phyloP scores from a whole-genome alignment of 805 yeast species.

The Maudiozyma pseudohumilis region DNA sequence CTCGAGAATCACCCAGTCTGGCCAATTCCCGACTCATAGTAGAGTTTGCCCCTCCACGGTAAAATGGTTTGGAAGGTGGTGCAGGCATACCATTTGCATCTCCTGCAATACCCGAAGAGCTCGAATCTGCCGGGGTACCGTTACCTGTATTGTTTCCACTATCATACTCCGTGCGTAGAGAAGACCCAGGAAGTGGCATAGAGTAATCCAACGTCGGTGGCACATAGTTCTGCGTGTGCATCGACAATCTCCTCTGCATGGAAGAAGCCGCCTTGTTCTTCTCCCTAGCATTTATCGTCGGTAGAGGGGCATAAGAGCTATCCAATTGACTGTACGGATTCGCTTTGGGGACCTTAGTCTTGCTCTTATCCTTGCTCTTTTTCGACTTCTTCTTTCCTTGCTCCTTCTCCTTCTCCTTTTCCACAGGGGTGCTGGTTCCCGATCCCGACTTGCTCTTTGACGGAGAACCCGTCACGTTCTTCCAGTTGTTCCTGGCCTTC shows the following conservation, averaged over 20 bases:
- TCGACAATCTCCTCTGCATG: constrained; percentile 38
- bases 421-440: background rate
- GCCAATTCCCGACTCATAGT: background rate
- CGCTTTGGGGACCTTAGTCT: constrained; percentile 5
- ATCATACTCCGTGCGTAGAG: no score
- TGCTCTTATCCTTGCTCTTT: constrained; percentile 5
- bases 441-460: constrained; percentile 4
- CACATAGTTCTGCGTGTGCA: constrained; percentile 28
- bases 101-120: background rate
- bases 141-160: background rate
- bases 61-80: background rate
- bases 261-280: constrained; percentile 33
- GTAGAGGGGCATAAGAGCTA: constrained; percentile 15
- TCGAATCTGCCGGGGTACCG: background rate
- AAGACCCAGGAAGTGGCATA: constrained; percentile 19
- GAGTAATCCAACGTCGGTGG: constrained; percentile 25
- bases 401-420: background rate
- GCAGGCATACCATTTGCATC: background rate
- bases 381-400: background rate
- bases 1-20: background rate
- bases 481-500: constrained; percentile 27
- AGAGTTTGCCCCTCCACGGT: background rate
- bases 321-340: constrained; percentile 7
- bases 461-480: constrained; percentile 12
- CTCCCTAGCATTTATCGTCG: constrained; percentile 28